A percentile compares a stretch with the other conserved stretches of the same genome.
These are phyloP conservation scores for Pichia cephalocereana DNA, from an alignment of 805 yeast species.

Conservation along the genomic window DNA sequence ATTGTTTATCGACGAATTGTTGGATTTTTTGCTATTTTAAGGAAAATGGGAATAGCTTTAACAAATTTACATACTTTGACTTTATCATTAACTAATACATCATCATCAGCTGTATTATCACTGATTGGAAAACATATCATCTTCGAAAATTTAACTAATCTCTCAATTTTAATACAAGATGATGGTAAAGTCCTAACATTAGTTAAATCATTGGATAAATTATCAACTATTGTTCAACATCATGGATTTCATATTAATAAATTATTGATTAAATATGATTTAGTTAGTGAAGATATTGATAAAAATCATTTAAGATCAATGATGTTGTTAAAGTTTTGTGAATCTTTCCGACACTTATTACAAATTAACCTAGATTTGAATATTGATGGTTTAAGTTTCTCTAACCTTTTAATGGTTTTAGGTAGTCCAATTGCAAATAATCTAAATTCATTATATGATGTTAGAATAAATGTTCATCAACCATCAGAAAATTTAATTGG, in stretches of 20 bases:
- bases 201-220: conserved; percentile 21
- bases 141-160: conserved; percentile 21
- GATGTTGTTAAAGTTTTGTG: conserved; percentile 23
- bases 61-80: conserved; percentile 19
- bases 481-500: conserved; percentile 26
- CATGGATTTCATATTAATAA: conserved; percentile 19
- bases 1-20: conserved; percentile 25
- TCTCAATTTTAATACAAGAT: conserved; percentile 24
- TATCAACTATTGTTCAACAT: conserved; percentile 17
- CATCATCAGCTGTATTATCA: conserved; percentile 22
- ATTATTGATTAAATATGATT: conserved; percentile 19
- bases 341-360: conserved; percentile 17
- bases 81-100: conserved; percentile 25
- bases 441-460: conserved; percentile 15
- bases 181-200: conserved; percentile 22
- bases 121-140: conserved; percentile 22
- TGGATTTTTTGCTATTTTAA: conserved; percentile 26
- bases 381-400: conserved; percentile 22
- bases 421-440: conserved; percentile 25
- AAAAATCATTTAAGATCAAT: conserved; percentile 26
- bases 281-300: conserved; percentile 19
- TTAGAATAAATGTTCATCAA: conserved; percentile 18
- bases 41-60: conserved; percentile 22
- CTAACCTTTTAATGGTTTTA: conserved; percentile 25
- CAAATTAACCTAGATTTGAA: conserved; percentile 18